Conservation (phyloP, 2,329 filamentous ascomycete genomes). For the Aureobasidium lini region DNA sequence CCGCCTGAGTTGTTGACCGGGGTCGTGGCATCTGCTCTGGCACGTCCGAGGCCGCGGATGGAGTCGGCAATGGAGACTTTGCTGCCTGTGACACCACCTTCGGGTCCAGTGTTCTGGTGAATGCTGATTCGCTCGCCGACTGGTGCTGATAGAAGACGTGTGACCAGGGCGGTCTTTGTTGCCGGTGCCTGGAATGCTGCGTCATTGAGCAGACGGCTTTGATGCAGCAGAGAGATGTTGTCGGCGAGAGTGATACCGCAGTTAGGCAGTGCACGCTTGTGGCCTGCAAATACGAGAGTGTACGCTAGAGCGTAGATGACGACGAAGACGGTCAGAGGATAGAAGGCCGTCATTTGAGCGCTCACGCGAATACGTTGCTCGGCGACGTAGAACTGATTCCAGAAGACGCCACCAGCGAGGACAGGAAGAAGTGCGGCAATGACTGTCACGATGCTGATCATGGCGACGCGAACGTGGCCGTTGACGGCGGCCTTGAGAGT, state of each 20-base stretch:
- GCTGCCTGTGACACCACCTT: constrained; percentile 18
- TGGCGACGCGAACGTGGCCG: constrained; percentile 58
- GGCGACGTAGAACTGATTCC: constrained; percentile 55
- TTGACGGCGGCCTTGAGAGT: constrained; percentile 52
- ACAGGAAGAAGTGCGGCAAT: constrained; percentile 58
- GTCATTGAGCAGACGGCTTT: constrained; percentile 64
- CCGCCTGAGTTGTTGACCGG: not conserved
- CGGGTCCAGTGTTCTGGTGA: constrained; percentile 19
- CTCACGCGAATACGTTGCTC: constrained; percentile 54
- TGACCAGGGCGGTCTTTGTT: constrained; percentile 61
- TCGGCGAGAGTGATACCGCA: constrained; percentile 65
- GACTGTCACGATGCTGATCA: constrained; percentile 52
- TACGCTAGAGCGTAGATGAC: constrained; percentile 60
- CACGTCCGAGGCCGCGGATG: constrained; percentile 26
- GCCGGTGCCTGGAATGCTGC: constrained; percentile 62
- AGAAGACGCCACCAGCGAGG: constrained; percentile 63
- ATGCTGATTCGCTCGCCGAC: constrained; percentile 39
- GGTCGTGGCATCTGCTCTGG: constrained; percentile 17
- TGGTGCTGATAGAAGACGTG: constrained; percentile 53
- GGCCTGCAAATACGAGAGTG: constrained; percentile 49
- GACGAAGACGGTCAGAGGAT: constrained; percentile 65
- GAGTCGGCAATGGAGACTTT: constrained; percentile 25
- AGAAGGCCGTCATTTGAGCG: constrained; percentile 64
- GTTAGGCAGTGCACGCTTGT: constrained; percentile 62
- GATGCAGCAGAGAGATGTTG: constrained; percentile 68